Base-by-base conservation (phyloP, 176 grass and related monocot species). In the Dendrocalamus sinicus region DNA sequence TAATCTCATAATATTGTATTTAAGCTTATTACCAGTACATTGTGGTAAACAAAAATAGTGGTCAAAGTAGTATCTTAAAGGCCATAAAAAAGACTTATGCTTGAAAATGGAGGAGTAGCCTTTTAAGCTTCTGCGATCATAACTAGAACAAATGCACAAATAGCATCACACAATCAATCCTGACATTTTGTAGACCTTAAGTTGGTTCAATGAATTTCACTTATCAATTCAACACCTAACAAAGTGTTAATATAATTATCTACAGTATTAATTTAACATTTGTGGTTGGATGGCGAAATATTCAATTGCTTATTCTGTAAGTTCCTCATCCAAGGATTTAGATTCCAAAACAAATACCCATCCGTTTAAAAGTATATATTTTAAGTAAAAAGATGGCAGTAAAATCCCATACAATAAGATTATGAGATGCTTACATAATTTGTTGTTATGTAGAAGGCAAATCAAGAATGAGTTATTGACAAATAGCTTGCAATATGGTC, bases 21-120 rank as follows among this genome's bases (percentile, higher is more conserved):
- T 67, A 67, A 35, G 7, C 1, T 67, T 39, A 13, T 63, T 63
- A 32, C 44, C 60, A 32, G 44, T 37, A 67, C 45, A 37, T 35
- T 66, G 16, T 15, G 19, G 16, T 54, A 79, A 79, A 69, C 46
- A 81, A 55, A 67, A 70, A 68, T 14, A 55, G 22, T 15, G 4
- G n/a, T 70, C 50, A 69, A 32, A 55, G 43, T 79, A 65, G 43
- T 50, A 79, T 79, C 48, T 40, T 57, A 57, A 57, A 58, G 55
- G 55, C 55, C 6, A 55, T 55, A 4, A 58, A 58, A 58, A 58
- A n/a, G 20, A 58, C 20, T 22, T 23, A 81, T 81, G 65, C 50
- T 41, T 15, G 48, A 11, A n/a, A 69, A 47, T 48, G 9, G 23
- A 68, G 9, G 23, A 68, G 63, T 70, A 12, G 8, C 15, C 40